These are phyloP conservation scores for Microsporum audouinii DNA, from an alignment of 2,329 filamentous ascomycete genomes.

Conservation along the genomic window DNA sequence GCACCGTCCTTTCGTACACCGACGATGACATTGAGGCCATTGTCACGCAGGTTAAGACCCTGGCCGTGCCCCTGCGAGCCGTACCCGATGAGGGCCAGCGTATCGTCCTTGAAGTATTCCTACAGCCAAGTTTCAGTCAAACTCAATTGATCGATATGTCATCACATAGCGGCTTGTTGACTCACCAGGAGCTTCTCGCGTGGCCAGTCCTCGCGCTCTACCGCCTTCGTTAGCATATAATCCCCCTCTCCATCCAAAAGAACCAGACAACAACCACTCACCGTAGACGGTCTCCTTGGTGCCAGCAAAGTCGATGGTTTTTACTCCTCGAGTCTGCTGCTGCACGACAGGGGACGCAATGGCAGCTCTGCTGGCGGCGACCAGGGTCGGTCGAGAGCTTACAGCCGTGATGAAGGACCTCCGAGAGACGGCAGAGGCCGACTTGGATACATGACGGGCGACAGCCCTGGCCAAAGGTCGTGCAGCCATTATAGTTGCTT, in stretches of 20 bases:
- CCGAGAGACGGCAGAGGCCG: conserved; percentile 39
- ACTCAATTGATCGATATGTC: not conserved
- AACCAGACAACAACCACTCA: conserved; percentile 35
- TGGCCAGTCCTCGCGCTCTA: conserved; percentile 97
- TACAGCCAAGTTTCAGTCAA: conserved; percentile 28
- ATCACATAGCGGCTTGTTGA: conserved; percentile 22
- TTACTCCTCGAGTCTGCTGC: conserved; percentile 72
- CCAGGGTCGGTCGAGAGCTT: conserved; percentile 38
- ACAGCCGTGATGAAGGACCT: conserved; percentile 49
- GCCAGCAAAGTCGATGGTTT: conserved; percentile 98
- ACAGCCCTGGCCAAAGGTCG: conserved; percentile 45
- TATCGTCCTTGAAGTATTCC: conserved; percentile 99
- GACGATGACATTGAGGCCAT: conserved; percentile 97
- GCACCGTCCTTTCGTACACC: conserved; percentile 97
- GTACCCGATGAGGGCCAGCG: conserved; percentile 96
- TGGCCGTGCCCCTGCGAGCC: conserved; percentile 97
- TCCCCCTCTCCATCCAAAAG: not conserved
- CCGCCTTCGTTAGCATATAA: conserved; percentile 16
- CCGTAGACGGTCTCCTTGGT: conserved; percentile 89
- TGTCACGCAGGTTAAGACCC: conserved; percentile 98
- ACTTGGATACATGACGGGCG: conserved; percentile 41
- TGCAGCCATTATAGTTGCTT: conserved; percentile 34
- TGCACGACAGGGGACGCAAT: conserved; percentile 45
- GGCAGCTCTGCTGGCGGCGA: conserved; percentile 34
- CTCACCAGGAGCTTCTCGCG: conserved; percentile 91